Percentiles rank a stretch among this genome's conserved stretches.
These are phyloP conservation scores for Babesia divergens DNA, from an alignment of 169 alveolate species.

Conservation along the genomic window DNA sequence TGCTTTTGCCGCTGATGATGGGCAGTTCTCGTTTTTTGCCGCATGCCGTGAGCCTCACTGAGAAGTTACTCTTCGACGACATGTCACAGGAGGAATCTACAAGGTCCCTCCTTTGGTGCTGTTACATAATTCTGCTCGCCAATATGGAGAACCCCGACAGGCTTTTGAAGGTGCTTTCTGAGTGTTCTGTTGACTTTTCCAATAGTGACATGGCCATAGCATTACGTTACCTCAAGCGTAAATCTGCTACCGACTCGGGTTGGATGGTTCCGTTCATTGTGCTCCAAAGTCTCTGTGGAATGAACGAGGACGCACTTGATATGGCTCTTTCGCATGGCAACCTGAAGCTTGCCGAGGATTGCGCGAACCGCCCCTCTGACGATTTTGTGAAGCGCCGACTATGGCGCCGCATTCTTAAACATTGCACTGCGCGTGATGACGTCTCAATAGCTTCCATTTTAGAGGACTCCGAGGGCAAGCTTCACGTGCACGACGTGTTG, in stretches of 20 bases:
- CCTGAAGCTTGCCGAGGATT: constrained; percentile 32
- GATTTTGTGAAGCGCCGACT: constrained; percentile 35
- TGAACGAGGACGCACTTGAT: constrained; percentile 63
- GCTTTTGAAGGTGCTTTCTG: constrained; percentile 29
- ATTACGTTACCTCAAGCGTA: constrained; percentile 41
- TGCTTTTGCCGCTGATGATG: constrained; percentile 46
- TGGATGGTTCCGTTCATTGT: constrained; percentile 58
- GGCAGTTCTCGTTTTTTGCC: constrained; percentile 19
- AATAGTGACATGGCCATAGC: constrained; percentile 54
- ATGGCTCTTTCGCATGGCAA: constrained; percentile 37
- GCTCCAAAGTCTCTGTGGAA: constrained; percentile 55
- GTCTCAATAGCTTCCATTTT: constrained; percentile 13
- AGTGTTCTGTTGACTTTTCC: constrained; percentile 14
- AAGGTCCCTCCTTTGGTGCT: constrained; percentile 52
- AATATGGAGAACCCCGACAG: constrained; percentile 23
- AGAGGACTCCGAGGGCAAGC: constrained; percentile 32
- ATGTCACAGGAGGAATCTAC: constrained; percentile 9
- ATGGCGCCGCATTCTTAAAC: constrained; percentile 51
- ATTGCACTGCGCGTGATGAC: constrained; percentile 9
- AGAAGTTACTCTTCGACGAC: constrained; percentile 22
- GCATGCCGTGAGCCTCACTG: constrained; percentile 32
- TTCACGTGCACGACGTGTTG: constrained; percentile 49
- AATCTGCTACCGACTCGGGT: constrained; percentile 25
- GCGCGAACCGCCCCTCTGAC: constrained; percentile 62
- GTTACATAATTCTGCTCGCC: constrained; percentile 49